Evolutionary conservation across 306 rosid genomes (phyloP).

Genomic region (Senna tora): DNA sequence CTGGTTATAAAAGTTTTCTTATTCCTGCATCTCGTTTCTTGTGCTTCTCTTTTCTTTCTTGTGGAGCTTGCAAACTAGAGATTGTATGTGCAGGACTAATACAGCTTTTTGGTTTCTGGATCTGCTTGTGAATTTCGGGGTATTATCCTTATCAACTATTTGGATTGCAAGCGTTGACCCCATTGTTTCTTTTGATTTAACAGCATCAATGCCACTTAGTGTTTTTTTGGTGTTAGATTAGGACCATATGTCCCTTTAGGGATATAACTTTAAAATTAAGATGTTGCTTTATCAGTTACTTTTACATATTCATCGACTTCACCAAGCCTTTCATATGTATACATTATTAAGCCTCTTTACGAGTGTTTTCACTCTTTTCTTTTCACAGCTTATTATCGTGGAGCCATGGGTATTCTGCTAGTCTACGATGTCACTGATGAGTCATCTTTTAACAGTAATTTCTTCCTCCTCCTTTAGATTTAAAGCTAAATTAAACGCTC

Average conservation of each 20-base stretch:
- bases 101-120: neutral
- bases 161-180: neutral
- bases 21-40: neutral
- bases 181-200: neutral
- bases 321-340: neutral
- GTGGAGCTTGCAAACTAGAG: conserved; percentile 8
- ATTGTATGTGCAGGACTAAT: neutral
- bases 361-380: conserved; percentile 4
- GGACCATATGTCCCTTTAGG: neutral
- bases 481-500: conserved; percentile 14
- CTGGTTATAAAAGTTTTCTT: neutral
- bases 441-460: conserved; percentile 82
- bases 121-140: neutral
- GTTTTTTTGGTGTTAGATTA: neutral
- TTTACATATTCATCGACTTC: conserved; percentile 4
- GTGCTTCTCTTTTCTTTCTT: neutral
- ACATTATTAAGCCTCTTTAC: conserved; percentile 1
- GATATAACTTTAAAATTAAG: neutral
- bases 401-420: conserved; percentile 91
- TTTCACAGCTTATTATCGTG: conserved; percentile 79
- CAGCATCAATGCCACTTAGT: neutral
- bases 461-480: conserved; percentile 30
- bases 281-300: conserved; percentile 20
- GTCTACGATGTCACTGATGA: conserved; percentile 87
- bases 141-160: neutral